Base-by-base conservation (phyloP, 169 alveolate genomes). In the Cryptosporidium ryanae region DNA sequence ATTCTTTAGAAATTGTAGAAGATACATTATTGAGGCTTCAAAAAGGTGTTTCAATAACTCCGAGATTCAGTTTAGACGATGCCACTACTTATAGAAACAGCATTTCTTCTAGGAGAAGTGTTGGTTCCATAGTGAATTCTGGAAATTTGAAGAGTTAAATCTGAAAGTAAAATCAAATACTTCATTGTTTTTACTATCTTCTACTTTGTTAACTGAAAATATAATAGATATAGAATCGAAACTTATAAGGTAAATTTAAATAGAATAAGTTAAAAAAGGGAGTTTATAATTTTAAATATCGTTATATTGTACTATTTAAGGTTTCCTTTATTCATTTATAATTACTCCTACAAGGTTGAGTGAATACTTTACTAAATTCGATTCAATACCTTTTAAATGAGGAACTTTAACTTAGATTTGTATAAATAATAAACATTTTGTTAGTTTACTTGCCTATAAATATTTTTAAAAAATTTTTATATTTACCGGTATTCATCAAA, bases 11-110 rank as follows among this genome's bases (percentile, higher is more conserved):
- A 2, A 13, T 38, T 25, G 84, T 55, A n/a, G 87, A 76, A 76
- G 87, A 76, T 23, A 25, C 87, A 59, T 43, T 76, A 21, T 18
- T 76, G 64, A 76, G 50, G 15, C 21, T 76, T 12, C 87, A 76
- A 25, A 55, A 21, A 44, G 87, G 87, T 2, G 70, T 44, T 21
- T 76, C 87, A 21, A 43, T 76, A 23, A 76, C 87, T 8, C 87
- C 87, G 4, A 17, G 87, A 12, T 76, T 76, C 21, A 76, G 87
- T 46, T 43, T 76, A 3, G 87, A 76, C 17, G 83, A 54, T 31
- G 23, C 66, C 23, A 32, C 34, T 23, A 54, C 44, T 61, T 38
- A 32, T 25, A 61, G 76, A 34, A 76, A 48, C 27, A 59, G 71
- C 46, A 46, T 25, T 29, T 25, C 65, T 57, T 43, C 87, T n/a